A percentile compares a stretch with the other conserved stretches of the same genome.
These are phyloP conservation scores for Quercus agrifolia DNA, from an alignment of 306 rosid genomes.

Conservation along the genomic window DNA sequence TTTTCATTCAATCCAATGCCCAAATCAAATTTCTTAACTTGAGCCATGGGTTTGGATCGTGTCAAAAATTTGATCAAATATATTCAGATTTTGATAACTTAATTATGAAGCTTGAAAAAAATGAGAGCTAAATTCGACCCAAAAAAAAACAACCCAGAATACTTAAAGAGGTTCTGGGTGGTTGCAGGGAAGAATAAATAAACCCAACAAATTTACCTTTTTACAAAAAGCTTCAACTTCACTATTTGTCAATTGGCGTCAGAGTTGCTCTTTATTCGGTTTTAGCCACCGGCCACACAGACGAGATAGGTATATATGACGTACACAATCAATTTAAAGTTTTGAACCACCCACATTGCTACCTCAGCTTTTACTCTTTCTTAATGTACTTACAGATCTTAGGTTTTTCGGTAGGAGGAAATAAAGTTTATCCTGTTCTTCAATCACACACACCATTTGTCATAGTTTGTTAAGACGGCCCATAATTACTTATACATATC, in stretches of 20 bases:
- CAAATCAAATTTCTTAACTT: not conserved
- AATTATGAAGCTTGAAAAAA: not conserved
- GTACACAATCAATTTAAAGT: not conserved
- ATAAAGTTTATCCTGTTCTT: too few relatives aligned
- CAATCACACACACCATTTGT: too few relatives aligned
- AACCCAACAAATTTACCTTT: too few relatives aligned
- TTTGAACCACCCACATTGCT: not conserved
- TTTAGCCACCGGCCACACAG: not conserved
- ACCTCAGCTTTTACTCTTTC: not conserved
- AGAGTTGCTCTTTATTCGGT: not conserved
- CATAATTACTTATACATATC: too few relatives aligned
- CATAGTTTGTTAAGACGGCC: too few relatives aligned
- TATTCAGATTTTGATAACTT: not conserved
- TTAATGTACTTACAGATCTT: not conserved
- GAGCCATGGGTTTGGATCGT: not conserved
- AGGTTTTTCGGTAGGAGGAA: too few relatives aligned
- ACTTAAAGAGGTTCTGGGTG: too few relatives aligned
- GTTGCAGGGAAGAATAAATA: too few relatives aligned
- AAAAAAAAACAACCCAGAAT: not conserved
- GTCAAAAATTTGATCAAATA: not conserved
- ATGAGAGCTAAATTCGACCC: not conserved
- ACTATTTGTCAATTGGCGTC: too few relatives aligned
- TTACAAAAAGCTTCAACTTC: too few relatives aligned
- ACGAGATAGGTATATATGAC: not conserved
- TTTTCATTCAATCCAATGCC: not conserved